Evolutionary conservation across 2,329 filamentous ascomycete species (phyloP).

Genomic region (Aspergillus sp.): DNA sequence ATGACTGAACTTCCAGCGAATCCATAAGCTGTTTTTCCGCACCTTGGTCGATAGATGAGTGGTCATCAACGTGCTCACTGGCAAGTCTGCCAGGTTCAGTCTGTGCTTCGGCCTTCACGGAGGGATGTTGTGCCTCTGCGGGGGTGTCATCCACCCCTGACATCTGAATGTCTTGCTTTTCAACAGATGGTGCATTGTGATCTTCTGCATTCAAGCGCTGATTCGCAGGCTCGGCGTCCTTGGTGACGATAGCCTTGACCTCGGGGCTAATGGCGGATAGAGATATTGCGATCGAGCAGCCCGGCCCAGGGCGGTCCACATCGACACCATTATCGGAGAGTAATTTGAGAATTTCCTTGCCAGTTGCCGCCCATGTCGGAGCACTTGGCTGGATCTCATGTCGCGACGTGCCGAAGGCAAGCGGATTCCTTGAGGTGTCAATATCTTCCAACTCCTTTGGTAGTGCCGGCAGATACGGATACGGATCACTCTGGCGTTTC

Average conservation of each 20-base stretch:
- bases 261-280: slow-evolving; percentile 35
- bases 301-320: slow-evolving; percentile 19
- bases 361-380: slow-evolving; percentile 47
- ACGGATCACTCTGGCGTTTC: slow-evolving; percentile 55
- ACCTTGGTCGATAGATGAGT: slow-evolving; percentile 33
- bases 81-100: background rate
- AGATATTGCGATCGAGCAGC: slow-evolving; percentile 41
- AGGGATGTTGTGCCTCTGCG: slow-evolving; percentile 8
- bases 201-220: slow-evolving; percentile 11
- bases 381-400: slow-evolving; percentile 35
- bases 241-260: slow-evolving; percentile 13
- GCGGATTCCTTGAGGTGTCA: slow-evolving; percentile 30
- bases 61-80: slow-evolving; percentile 27
- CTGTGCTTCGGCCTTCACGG: slow-evolving; percentile 11
- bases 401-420: slow-evolving; percentile 36
- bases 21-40: slow-evolving; percentile 38
- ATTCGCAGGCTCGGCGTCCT: slow-evolving; percentile 14
- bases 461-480: slow-evolving; percentile 43
- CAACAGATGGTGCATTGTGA: slow-evolving; percentile 2
- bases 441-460: slow-evolving; percentile 27
- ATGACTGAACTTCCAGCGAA: slow-evolving; percentile 30
- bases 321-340: slow-evolving; percentile 42
- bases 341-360: slow-evolving; percentile 46
- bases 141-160: slow-evolving; percentile 13
- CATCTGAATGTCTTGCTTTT: slow-evolving; percentile 17